phyloP scores from a whole-genome alignment of 352 stramenopile genomes.

The Phytophthora constricta region DNA sequence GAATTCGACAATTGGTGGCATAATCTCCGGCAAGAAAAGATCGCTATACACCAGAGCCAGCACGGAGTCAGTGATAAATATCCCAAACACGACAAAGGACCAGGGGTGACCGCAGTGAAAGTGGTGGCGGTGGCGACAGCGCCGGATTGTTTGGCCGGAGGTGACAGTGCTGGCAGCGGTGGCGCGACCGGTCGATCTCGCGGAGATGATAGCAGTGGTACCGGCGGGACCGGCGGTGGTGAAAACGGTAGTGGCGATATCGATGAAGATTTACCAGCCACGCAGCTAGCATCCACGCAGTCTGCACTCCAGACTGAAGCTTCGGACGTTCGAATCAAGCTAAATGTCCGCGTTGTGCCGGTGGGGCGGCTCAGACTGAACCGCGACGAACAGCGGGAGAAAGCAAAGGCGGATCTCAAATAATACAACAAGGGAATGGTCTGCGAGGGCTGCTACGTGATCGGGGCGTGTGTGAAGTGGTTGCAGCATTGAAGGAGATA shows the following conservation, averaged over 20 bases:
- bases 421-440: slow-evolving; percentile 14
- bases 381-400: background rate
- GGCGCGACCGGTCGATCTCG: too few relatives aligned
- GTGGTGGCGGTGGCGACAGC: too few relatives aligned
- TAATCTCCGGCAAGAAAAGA: background rate
- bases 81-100: background rate
- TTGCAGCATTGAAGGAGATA: background rate
- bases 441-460: background rate
- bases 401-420: slow-evolving; percentile 8
- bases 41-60: background rate
- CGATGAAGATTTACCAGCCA: too few relatives aligned
- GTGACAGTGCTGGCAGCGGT: too few relatives aligned
- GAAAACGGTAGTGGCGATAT: too few relatives aligned
- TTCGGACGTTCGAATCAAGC: too few relatives aligned
- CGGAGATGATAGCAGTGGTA: too few relatives aligned
- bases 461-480: background rate
- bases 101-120: too few relatives aligned
- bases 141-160: too few relatives aligned
- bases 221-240: too few relatives aligned
- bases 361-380: slow-evolving; percentile 2
- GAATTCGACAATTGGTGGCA: slow-evolving; percentile 7
- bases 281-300: too few relatives aligned
- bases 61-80: background rate
- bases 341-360: background rate
- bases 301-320: too few relatives aligned